Evolutionary conservation across 2,329 filamentous ascomycete genomes (phyloP).

Genomic region (Bretziella fagacearum): DNA sequence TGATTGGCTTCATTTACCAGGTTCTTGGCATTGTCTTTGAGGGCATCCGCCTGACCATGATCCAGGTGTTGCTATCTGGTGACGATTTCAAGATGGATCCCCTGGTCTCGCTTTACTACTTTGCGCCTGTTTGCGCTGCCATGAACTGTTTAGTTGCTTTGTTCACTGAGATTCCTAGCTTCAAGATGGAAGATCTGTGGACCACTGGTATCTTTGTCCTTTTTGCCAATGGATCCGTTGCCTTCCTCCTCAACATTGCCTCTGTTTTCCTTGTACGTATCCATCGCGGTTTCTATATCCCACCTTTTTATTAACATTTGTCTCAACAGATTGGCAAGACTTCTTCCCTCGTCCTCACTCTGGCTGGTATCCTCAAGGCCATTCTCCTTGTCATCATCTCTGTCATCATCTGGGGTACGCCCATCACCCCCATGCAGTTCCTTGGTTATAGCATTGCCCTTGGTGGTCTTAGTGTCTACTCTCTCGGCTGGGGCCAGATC

Average conservation of each 20-base stretch:
- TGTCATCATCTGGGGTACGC: slow-evolving; percentile 61
- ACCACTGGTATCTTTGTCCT: slow-evolving; percentile 48
- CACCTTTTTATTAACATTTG: slow-evolving; percentile 12
- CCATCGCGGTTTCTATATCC: background rate
- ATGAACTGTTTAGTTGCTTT: slow-evolving; percentile 62
- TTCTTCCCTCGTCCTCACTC: slow-evolving; percentile 68
- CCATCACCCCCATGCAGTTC: slow-evolving; percentile 52
- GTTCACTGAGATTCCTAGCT: slow-evolving; percentile 47
- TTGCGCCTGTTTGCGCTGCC: slow-evolving; percentile 64
- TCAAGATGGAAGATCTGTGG: slow-evolving; percentile 50
- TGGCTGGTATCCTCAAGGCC: slow-evolving; percentile 76
- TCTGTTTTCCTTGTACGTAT: slow-evolving; percentile 66
- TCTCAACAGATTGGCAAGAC: slow-evolving; percentile 61
- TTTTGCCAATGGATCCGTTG: slow-evolving; percentile 56
- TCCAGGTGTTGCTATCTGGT: slow-evolving; percentile 61
- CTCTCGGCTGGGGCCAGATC: slow-evolving; percentile 22
- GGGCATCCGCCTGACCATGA: slow-evolving; percentile 68
- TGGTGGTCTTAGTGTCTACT: slow-evolving; percentile 33
- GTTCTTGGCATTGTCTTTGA: slow-evolving; percentile 63
- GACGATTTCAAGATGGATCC: slow-evolving; percentile 76
- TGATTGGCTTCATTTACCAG: slow-evolving; percentile 52
- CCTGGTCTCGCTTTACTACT: slow-evolving; percentile 78
- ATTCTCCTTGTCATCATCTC: slow-evolving; percentile 65
- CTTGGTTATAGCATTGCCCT: slow-evolving; percentile 62
- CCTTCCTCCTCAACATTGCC: slow-evolving; percentile 66